These are phyloP conservation scores for Exsudoporus floridanus DNA, from an alignment of 1,284 basidiomycete genomes.

Conservation along the genomic window DNA sequence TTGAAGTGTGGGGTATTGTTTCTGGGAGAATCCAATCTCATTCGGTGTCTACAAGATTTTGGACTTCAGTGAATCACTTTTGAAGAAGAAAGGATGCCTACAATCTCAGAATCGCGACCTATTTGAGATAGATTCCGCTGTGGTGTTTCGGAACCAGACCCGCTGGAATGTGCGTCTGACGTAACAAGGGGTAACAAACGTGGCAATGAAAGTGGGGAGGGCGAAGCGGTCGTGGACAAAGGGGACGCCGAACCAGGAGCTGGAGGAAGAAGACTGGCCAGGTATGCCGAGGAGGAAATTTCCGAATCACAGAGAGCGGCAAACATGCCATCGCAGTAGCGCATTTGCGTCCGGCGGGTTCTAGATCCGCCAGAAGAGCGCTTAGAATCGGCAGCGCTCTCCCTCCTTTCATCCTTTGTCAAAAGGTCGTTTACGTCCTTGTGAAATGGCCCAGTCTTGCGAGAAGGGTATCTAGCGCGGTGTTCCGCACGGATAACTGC, in stretches of 20 bases:
- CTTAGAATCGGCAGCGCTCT: background rate
- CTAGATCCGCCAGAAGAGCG: constrained; percentile 2
- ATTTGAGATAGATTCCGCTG: constrained; percentile 3
- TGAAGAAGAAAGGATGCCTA: constrained; percentile 9
- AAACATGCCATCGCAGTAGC: constrained; percentile 17
- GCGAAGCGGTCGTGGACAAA: background rate
- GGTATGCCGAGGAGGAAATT: background rate
- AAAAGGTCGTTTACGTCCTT: constrained; percentile 24
- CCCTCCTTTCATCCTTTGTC: constrained; percentile 3
- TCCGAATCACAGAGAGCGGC: constrained; percentile 3
- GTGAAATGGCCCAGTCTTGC: constrained; percentile 47
- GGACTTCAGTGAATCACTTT: background rate
- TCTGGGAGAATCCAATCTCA: background rate
- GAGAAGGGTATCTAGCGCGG: constrained; percentile 41
- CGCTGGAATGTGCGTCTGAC: background rate
- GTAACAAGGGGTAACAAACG: constrained; percentile 9
- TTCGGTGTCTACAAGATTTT: constrained; percentile 10
- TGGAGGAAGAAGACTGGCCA: constrained; percentile 3
- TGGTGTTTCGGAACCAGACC: background rate
- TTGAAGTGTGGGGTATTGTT: background rate
- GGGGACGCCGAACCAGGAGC: background rate
- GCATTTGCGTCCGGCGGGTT: background rate
- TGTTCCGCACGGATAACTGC: constrained; percentile 40
- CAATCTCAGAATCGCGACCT: constrained; percentile 12
- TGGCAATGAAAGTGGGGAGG: constrained; percentile 15